phyloP scores from a whole-genome alignment of 306 rosid genomes.

The Sesbania bispinosa region DNA sequence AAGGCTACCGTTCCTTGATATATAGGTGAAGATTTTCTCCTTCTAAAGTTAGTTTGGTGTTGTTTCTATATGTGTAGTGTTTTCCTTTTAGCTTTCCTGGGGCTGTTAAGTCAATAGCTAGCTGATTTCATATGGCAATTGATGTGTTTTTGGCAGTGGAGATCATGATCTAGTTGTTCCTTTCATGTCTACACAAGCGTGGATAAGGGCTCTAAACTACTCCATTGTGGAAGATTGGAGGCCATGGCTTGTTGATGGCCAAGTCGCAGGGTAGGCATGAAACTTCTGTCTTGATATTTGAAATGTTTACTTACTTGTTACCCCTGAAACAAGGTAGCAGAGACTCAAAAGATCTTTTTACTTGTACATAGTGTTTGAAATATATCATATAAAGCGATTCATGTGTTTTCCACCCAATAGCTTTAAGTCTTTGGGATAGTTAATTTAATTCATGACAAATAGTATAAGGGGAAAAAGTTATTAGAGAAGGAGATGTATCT shows the following conservation, averaged over 20 bases:
- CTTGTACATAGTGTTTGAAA: no score
- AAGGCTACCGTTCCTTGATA: slow-evolving; percentile 43
- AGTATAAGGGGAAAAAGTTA: neutral
- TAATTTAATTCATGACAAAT: neutral
- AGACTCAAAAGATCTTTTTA: no score
- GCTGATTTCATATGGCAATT: neutral
- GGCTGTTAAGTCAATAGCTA: neutral
- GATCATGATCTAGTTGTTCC: slow-evolving; percentile 46
- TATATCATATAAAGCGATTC: no score
- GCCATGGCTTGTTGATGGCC: slow-evolving; percentile 39
- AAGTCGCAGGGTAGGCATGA: slow-evolving; percentile 46
- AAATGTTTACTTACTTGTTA: neutral
- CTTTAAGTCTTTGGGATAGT: no score
- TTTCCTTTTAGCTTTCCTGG: neutral
- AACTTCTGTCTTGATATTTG: neutral
- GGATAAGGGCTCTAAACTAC: slow-evolving; percentile 53
- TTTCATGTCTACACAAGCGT: slow-evolving; percentile 40
- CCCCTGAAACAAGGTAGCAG: neutral
- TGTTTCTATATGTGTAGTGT: neutral
- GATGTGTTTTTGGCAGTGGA: slow-evolving; percentile 35
- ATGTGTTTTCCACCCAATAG: no score
- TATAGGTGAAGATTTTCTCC: slow-evolving; percentile 37
- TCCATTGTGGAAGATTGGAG: slow-evolving; percentile 41
- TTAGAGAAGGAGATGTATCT: neutral
- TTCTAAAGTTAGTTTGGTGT: neutral